These are phyloP conservation scores for Buddleja alternifolia DNA, from an alignment of 257 asterid genomes.

Conservation along the genomic window DNA sequence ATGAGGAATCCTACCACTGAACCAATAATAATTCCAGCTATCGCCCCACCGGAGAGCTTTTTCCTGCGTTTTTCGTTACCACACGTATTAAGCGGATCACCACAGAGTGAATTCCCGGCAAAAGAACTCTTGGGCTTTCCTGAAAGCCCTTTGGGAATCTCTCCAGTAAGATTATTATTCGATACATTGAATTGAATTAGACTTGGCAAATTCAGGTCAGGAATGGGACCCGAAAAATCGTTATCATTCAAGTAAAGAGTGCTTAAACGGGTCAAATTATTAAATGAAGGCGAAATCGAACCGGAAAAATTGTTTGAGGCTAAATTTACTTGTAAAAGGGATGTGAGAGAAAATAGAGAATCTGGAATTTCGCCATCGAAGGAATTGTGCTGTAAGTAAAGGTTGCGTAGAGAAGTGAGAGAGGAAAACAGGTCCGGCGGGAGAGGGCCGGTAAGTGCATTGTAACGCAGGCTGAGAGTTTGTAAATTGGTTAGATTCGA, in stretches of 20 bases:
- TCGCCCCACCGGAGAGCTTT: slow-evolving; percentile 83
- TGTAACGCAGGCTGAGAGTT: slow-evolving; percentile 87
- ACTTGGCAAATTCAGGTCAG: slow-evolving; percentile 55
- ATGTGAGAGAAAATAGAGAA: slow-evolving; percentile 49
- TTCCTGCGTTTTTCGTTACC: slow-evolving; percentile 37
- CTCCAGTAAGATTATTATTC: slow-evolving; percentile 60
- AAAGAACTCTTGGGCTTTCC: slow-evolving; percentile 53
- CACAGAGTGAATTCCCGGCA: slow-evolving; percentile 76
- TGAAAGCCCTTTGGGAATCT: slow-evolving; percentile 63
- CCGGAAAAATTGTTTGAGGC: slow-evolving; percentile 82
- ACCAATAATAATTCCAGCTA: slow-evolving; percentile 85
- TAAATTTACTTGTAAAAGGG: slow-evolving; percentile 66
- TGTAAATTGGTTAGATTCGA: slow-evolving; percentile 62
- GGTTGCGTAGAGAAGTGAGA: slow-evolving; percentile 55
- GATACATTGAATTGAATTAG: slow-evolving; percentile 75
- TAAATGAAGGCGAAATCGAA: slow-evolving; percentile 52
- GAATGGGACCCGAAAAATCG: slow-evolving; percentile 66
- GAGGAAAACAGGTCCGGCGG: slow-evolving; percentile 64
- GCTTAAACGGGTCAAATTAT: slow-evolving; percentile 68
- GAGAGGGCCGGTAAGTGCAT: slow-evolving; percentile 65
- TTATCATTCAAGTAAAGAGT: slow-evolving; percentile 78
- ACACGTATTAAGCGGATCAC: slow-evolving; percentile 64
- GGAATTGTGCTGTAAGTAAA: slow-evolving; percentile 69
- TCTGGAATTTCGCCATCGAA: slow-evolving; percentile 72
- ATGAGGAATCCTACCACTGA: slow-evolving; percentile 55